phyloP scores from a whole-genome alignment of 768 basidiomycete genomes.

The Clitopilus passeckerianus region DNA sequence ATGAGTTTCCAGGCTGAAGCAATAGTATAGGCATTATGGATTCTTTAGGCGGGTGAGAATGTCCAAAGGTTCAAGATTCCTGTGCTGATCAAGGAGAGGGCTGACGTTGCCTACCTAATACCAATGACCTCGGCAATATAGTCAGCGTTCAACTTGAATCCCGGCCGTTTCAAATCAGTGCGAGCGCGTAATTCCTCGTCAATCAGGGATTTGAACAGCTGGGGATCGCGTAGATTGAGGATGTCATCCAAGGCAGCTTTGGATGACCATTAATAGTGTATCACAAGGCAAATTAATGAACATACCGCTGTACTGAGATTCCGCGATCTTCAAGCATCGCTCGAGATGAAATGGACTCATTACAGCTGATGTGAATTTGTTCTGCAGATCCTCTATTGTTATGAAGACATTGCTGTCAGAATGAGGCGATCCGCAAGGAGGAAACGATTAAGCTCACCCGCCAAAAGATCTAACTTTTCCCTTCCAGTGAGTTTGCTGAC shows the following conservation, averaged over 20 bases:
- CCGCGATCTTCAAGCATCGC: slow-evolving; percentile 60
- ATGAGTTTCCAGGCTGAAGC: slow-evolving; percentile 82
- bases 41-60: slow-evolving; percentile 30
- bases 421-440: slow-evolving; percentile 2
- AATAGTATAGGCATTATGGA: slow-evolving; percentile 80
- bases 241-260: slow-evolving; percentile 70
- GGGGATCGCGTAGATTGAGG: slow-evolving; percentile 57
- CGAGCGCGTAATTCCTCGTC: slow-evolving; percentile 52
- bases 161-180: slow-evolving; percentile 8
- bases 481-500: slow-evolving; percentile 62
- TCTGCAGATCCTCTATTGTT: slow-evolving; percentile 59
- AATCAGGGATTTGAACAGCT: slow-evolving; percentile 56
- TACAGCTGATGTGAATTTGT: slow-evolving; percentile 53
- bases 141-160: slow-evolving; percentile 23
- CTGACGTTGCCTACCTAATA: slow-evolving; percentile 3
- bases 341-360: slow-evolving; percentile 62
- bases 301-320: slow-evolving; percentile 70
- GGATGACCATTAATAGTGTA: neutral
- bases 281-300: slow-evolving; percentile 1
- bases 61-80: neutral
- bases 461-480: slow-evolving; percentile 76
- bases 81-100: neutral
- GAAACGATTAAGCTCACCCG: slow-evolving; percentile 41
- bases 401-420: neutral
- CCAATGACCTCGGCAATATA: slow-evolving; percentile 36